A percentile compares a stretch with the other conserved stretches of the same genome.
These are phyloP conservation scores for Pythium rishiriense DNA, from an alignment of 352 stramenopile species.

Conservation along the genomic window DNA sequence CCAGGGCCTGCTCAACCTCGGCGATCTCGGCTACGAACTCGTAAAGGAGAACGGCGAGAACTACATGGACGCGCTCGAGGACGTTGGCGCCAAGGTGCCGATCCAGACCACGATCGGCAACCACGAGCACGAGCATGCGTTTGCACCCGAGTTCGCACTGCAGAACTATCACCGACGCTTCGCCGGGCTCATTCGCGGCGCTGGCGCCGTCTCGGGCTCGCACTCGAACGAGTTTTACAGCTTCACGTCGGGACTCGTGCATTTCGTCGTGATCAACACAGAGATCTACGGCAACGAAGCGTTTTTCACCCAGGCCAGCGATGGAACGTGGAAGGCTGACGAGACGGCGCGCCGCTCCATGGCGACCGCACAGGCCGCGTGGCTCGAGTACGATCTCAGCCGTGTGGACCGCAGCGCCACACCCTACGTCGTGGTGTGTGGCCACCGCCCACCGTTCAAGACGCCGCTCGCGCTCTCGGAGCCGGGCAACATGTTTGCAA, in stretches of 20 bases:
- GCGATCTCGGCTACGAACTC: conserved; percentile 74
- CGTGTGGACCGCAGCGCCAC: conserved; percentile 57
- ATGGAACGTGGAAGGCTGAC: conserved; percentile 54
- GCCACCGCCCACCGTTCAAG: conserved; percentile 73
- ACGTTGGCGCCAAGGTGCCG: conserved; percentile 55
- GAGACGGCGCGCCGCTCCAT: conserved; percentile 38
- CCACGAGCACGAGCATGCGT: conserved; percentile 71
- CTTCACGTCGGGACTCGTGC: conserved; percentile 59
- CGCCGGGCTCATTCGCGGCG: conserved; percentile 48
- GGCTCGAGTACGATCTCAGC: conserved; percentile 75
- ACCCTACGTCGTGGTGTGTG: conserved; percentile 73
- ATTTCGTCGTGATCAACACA: conserved; percentile 82
- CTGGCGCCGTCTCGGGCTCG: conserved; percentile 56
- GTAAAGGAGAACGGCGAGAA: conserved; percentile 62
- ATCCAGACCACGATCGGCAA: conserved; percentile 82
- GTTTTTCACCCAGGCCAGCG: conserved; percentile 41
- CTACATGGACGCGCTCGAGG: conserved; percentile 74
- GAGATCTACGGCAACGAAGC: conserved; percentile 75
- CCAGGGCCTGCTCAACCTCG: conserved; percentile 69
- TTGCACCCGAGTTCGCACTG: conserved; percentile 51
- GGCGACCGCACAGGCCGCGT: conserved; percentile 42
- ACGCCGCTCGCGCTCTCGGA: conserved; percentile 43
- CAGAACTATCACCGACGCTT: conserved; percentile 78
- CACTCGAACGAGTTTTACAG: conserved; percentile 77
- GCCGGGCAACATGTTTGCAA: conserved; percentile 53